phyloP scores from a whole-genome alignment of 805 yeast genomes.

The Candida easanensis region DNA sequence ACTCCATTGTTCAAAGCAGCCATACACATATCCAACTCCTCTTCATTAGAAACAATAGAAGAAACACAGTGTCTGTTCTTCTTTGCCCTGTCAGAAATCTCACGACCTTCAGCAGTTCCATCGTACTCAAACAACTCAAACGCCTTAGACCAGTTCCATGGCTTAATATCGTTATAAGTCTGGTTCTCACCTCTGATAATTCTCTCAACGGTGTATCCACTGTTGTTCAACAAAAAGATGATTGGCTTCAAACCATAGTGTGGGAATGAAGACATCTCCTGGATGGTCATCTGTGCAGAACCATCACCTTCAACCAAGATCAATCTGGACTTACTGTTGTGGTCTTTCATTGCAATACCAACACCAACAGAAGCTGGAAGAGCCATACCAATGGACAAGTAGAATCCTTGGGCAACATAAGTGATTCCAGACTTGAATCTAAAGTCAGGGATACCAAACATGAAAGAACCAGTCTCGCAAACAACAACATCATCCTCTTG shows the following conservation, averaged over 20 bases:
- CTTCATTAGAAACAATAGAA: conserved; percentile 37
- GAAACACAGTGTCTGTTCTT: conserved; percentile 25
- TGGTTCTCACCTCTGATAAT: conserved; percentile 76
- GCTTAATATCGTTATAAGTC: conserved; percentile 78
- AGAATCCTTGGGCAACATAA: conserved; percentile 67
- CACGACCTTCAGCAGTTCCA: conserved; percentile 6
- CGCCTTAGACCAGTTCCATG: conserved; percentile 80
- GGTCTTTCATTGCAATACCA: conserved; percentile 66
- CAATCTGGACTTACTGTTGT: conserved; percentile 49
- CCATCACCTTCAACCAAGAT: conserved; percentile 88
- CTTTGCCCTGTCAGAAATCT: conserved; percentile 31
- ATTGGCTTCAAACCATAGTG: conserved; percentile 62
- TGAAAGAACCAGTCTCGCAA: conserved; percentile 80
- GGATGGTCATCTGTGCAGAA: conserved; percentile 90
- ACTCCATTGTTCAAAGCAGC: conserved; percentile 33
- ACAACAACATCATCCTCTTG: conserved; percentile 68
- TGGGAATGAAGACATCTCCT: conserved; percentile 69
- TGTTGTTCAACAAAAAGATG: conserved; percentile 74
- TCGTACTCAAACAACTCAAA: conserved; percentile 58
- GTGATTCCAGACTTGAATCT: conserved; percentile 53
- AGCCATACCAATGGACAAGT: conserved; percentile 86
- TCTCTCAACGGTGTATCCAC: conserved; percentile 89
- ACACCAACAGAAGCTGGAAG: conserved; percentile 85
- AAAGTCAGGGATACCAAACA: conserved; percentile 72
- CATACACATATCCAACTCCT: conserved; percentile 30